Percentiles rank a stretch among this genome's conserved stretches.
phyloP scores from a whole-genome alignment of 305 asterid genomes.

The Solanum hybrid region DNA sequence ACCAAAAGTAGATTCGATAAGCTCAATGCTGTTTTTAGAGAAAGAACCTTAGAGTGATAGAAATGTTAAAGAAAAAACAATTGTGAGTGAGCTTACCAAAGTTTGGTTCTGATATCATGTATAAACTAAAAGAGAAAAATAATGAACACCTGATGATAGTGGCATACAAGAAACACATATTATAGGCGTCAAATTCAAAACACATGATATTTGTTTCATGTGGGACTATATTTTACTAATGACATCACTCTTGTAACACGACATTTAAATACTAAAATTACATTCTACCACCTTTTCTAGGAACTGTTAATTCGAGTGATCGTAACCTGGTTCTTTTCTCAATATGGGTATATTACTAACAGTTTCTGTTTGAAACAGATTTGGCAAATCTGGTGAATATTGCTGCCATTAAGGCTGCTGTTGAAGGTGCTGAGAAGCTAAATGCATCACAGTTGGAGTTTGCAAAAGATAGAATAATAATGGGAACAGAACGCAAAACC shows the following conservation, averaged over 20 bases:
- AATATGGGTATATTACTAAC: background rate
- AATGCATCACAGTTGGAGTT: slow-evolving; percentile 73
- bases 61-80: background rate
- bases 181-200: background rate
- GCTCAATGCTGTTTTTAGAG: background rate
- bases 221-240: background rate
- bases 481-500: slow-evolving; percentile 98
- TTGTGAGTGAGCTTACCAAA: background rate
- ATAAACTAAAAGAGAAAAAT: background rate
- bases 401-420: slow-evolving; percentile 98
- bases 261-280: background rate
- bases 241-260: background rate
- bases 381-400: slow-evolving; percentile 95
- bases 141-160: background rate
- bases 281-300: background rate
- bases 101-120: background rate
- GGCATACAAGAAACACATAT: background rate
- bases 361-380: slow-evolving; percentile 39
- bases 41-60: background rate
- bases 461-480: slow-evolving; percentile 93
- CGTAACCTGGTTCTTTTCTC: background rate
- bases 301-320: background rate
- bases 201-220: background rate
- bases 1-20: background rate
- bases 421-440: slow-evolving; percentile 93